Conservation (phyloP, 2,329 filamentous ascomycete species). For the Harringtonia lauricola region DNA sequence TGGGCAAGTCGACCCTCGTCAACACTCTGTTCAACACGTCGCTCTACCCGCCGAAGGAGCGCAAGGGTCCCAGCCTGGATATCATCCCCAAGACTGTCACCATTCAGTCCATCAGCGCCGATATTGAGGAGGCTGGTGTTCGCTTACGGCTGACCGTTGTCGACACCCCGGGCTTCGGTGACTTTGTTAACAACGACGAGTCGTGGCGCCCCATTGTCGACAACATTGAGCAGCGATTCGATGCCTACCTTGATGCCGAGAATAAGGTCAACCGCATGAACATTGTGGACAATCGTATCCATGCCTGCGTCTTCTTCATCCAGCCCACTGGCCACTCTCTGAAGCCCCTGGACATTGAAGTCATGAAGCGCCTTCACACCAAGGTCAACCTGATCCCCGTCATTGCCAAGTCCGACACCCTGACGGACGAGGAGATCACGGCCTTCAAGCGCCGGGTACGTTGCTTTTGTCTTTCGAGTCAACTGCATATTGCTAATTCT, state of each 20-base stretch:
- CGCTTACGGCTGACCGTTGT: constrained; percentile 93
- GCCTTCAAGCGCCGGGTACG: constrained; percentile 94
- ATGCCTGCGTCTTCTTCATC: constrained; percentile 99
- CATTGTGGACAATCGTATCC: constrained; percentile 98
- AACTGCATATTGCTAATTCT: background rate
- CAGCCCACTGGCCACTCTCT: constrained; percentile 96
- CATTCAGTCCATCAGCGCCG: constrained; percentile 88
- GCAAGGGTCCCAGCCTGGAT: constrained; percentile 92
- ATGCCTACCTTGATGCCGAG: constrained; percentile 96
- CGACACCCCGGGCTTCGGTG: constrained; percentile 94
- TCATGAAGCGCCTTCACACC: constrained; percentile 98
- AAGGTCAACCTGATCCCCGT: constrained; percentile 99
- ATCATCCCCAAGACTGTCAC: constrained; percentile 97
- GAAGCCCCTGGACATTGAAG: constrained; percentile 97
- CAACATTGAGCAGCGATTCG: constrained; percentile 98
- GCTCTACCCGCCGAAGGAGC: constrained; percentile 96
- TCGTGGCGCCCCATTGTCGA: constrained; percentile 98
- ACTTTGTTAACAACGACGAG: constrained; percentile 99
- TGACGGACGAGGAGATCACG: constrained; percentile 92
- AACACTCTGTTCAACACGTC: constrained; percentile 99
- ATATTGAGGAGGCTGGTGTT: constrained; percentile 97
- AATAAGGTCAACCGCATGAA: constrained; percentile 99
- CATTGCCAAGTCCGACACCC: constrained; percentile 95
- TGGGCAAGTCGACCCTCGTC: constrained; percentile 97
- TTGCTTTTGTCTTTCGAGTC: constrained; percentile 12